phyloP scores from a whole-genome alignment of 371 early-diverging fungal genomes.

The Zopfochytrium polystomum region DNA sequence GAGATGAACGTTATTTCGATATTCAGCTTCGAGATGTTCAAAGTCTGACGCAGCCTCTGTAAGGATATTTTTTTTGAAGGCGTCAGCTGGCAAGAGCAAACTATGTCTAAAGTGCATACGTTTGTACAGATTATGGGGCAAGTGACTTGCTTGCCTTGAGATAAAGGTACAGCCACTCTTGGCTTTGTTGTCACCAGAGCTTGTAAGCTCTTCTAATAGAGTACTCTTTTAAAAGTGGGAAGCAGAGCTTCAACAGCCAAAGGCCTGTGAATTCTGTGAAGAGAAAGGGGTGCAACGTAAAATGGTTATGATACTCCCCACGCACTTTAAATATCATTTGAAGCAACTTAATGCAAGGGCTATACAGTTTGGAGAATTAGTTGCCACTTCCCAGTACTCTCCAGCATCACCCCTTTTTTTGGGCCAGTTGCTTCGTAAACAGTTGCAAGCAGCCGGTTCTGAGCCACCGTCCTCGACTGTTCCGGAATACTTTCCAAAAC shows the following conservation, averaged over 20 bases:
- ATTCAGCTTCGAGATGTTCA: not conserved
- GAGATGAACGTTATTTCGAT: not conserved
- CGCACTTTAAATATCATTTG: not conserved
- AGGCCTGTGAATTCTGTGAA: not conserved
- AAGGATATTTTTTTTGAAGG: not conserved
- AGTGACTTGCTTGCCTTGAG: not conserved
- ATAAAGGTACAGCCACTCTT: not conserved
- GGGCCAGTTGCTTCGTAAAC: not conserved
- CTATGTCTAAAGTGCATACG: not conserved
- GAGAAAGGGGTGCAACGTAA: not conserved
- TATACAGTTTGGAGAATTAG: not conserved
- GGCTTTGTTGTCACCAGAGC: not conserved
- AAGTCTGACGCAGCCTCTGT: not conserved
- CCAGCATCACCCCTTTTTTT: not conserved
- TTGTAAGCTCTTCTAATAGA: not conserved
- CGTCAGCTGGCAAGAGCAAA: not conserved
- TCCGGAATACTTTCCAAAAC: not conserved
- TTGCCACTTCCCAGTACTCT: not conserved
- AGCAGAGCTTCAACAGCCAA: slow-evolving; percentile 3
- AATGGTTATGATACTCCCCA: slow-evolving; percentile 8
- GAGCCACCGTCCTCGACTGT: not conserved
- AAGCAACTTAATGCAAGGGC: not conserved
- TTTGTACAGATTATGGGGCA: not conserved
- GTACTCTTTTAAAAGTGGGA: not conserved
- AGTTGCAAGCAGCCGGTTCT: not conserved